phyloP scores from a whole-genome alignment of 805 yeast genomes.

The Peterozyma xylosa region DNA sequence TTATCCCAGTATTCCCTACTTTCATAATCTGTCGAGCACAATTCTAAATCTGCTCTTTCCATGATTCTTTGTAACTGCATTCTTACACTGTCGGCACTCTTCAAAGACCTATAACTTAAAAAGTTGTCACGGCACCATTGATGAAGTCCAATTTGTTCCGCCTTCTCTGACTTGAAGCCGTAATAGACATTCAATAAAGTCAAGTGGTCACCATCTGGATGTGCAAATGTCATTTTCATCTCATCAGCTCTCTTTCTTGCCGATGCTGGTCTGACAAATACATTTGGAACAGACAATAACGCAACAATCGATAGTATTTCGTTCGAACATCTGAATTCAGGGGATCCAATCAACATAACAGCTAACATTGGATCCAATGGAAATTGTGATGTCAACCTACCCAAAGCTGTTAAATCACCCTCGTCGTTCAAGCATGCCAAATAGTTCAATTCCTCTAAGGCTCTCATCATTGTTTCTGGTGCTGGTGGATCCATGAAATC shows the following conservation, averaged over 20 bases:
- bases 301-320: conserved; percentile 87
- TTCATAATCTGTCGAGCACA: conserved; percentile 61
- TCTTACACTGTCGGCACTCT: conserved; percentile 82
- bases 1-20: conserved; percentile 64
- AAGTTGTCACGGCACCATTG: conserved; percentile 93
- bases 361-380: conserved; percentile 96
- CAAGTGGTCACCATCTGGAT: conserved; percentile 92
- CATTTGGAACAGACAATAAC: conserved; percentile 84
- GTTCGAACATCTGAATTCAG: conserved; percentile 79
- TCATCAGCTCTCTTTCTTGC: conserved; percentile 90
- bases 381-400: conserved; percentile 85
- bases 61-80: conserved; percentile 75
- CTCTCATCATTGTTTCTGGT: conserved; percentile 99
- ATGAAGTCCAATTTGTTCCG: conserved; percentile 52
- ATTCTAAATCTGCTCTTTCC: conserved; percentile 71
- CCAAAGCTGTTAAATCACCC: conserved; percentile 83
- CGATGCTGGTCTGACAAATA: conserved; percentile 87
- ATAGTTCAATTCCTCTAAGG: conserved; percentile 89
- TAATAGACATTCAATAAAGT: conserved; percentile 84
- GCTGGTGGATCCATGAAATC: conserved; percentile 99
- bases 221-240: conserved; percentile 79
- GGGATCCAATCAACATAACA: conserved; percentile 83
- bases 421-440: conserved; percentile 86
- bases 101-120: conserved; percentile 74
- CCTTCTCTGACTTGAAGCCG: conserved; percentile 73